Evolutionary conservation across 139 green algal species (phyloP), one percentile per base, ranked within the genome.

Genomic region (Coccomyxa sp.): DNA sequence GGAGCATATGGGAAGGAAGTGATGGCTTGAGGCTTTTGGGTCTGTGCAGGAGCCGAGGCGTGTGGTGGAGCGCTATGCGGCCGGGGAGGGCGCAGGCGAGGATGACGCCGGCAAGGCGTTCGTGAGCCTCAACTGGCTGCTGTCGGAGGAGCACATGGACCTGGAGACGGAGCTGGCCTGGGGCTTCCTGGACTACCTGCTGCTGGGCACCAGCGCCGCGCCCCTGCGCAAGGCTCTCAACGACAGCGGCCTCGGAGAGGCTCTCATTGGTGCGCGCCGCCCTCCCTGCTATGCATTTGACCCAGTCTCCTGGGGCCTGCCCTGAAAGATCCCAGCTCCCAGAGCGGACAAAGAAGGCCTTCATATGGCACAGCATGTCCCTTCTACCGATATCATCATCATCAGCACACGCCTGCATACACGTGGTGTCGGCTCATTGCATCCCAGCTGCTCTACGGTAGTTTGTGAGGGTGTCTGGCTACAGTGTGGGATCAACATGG

Each of bases 181-280:
- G 55, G 89, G 88, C 55, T 98, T 99, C 89, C 90, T 99, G 39
- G 94, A 99, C 87, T 96, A 97, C 86, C 90, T 99, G 29, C 80
- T 99, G 86, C 86, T 98, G 76, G 96, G 95, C 80, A 98, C 96
- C 12, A 74, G 82, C 44, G 95, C 95, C 1, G 82, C 95, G 1
- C 95, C 96, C 6, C 91, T 99, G 83, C 82, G 91, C 73, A 97
- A 97, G 89, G 91, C 91, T n/a, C 88, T 99, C 9, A 97, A 93
- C 68, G 95, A 98, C 80, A 92, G 81, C 36, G 94, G 93, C 9
- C 91, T 99, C 68, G 96, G 96, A 8, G 94, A 95, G 75, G 88
- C 91, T 7, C 82, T 99, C 12, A 91, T 98, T 39, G 95, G 95
- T 64, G 50, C 27, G 50, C 50, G 2, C 27, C 50, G 22, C 50